Evolutionary conservation across 2,329 filamentous ascomycete species (phyloP).

Genomic region (Coniochaeta sp.): DNA sequence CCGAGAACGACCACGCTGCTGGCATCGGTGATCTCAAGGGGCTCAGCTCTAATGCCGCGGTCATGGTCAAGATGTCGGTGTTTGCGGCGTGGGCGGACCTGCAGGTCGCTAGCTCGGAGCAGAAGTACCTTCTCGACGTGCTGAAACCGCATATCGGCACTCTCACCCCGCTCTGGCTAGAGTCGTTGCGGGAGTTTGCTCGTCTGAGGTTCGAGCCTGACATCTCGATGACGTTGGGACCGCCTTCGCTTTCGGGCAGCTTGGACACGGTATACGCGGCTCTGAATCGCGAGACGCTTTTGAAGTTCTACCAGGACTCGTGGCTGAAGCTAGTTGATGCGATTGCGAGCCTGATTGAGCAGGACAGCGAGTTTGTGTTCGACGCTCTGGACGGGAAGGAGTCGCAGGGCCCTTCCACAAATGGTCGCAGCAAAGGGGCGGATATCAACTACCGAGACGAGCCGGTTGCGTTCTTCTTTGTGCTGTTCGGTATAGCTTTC

Average conservation of each 20-base stretch:
- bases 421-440: slow-evolving; percentile 51
- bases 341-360: slow-evolving; percentile 93
- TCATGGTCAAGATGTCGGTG: slow-evolving; percentile 97
- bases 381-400: slow-evolving; percentile 88
- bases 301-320: slow-evolving; percentile 93
- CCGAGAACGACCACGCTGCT: slow-evolving; percentile 63
- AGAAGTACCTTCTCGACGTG: slow-evolving; percentile 81
- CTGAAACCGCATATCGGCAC: slow-evolving; percentile 84
- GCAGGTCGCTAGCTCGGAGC: slow-evolving; percentile 89
- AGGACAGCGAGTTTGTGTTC: slow-evolving; percentile 96
- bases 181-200: slow-evolving; percentile 88
- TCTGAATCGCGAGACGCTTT: slow-evolving; percentile 83
- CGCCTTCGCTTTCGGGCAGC: slow-evolving; percentile 73
- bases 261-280: slow-evolving; percentile 93
- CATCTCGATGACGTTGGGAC: slow-evolving; percentile 83
- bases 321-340: slow-evolving; percentile 97
- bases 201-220: slow-evolving; percentile 88
- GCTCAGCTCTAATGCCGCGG: slow-evolving; percentile 88
- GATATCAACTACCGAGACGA: slow-evolving; percentile 98
- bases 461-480: slow-evolving; percentile 97
- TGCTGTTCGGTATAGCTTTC: slow-evolving; percentile 92
- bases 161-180: slow-evolving; percentile 88
- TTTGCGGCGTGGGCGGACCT: slow-evolving; percentile 97
- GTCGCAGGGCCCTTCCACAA: slow-evolving; percentile 35
- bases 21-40: slow-evolving; percentile 90